These are phyloP conservation scores for Inonotus hispidus DNA, from an alignment of 1,284 basidiomycete genomes.

Conservation along the genomic window DNA sequence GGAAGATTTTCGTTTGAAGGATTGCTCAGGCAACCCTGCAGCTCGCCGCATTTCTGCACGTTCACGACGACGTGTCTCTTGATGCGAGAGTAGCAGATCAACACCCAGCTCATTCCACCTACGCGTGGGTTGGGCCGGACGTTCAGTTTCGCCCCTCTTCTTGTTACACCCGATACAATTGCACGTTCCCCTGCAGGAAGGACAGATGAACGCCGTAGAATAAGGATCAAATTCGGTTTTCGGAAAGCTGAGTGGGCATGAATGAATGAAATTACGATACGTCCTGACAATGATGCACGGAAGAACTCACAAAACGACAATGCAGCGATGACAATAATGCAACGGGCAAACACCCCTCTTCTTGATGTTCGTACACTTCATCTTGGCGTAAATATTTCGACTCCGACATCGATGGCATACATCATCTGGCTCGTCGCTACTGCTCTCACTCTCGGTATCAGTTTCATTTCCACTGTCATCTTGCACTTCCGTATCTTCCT, in stretches of 20 bases:
- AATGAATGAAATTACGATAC: no score
- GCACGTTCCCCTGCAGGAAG: constrained; percentile 5
- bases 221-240: constrained; percentile 7
- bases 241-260: constrained; percentile 4
- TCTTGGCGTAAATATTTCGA: constrained; percentile 14
- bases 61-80: constrained; percentile 7
- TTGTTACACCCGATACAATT: constrained; percentile 3
- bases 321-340: constrained; percentile 12
- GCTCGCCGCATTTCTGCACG: not conserved
- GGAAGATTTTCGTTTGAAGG: not conserved
- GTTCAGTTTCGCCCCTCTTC: not conserved
- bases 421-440: constrained; percentile 9
- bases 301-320: constrained; percentile 2
- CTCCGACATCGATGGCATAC: constrained; percentile 12
- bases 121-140: not conserved
- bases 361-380: constrained; percentile 14
- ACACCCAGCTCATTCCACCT: not conserved
- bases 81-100: not conserved
- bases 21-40: not conserved
- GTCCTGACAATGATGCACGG: no score
- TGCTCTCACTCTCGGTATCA: not conserved
- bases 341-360: constrained; percentile 6
- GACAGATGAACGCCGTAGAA: constrained; percentile 5
- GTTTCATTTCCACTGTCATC: not conserved
- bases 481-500: not conserved